Evolutionary conservation across 352 stramenopile species (phyloP).

Genomic region (Globisporangium echinulatum): DNA sequence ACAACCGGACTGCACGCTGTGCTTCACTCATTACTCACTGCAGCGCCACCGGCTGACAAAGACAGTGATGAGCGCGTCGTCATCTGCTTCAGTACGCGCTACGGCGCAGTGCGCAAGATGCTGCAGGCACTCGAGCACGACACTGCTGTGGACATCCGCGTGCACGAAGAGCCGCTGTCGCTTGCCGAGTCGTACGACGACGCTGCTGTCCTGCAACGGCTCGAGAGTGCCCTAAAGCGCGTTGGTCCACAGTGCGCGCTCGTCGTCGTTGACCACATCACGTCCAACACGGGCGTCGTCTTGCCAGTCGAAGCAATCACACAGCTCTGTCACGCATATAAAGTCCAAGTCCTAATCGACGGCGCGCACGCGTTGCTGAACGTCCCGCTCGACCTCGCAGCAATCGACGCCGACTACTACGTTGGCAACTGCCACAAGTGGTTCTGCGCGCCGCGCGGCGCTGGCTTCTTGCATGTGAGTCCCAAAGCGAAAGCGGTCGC

Average conservation of each 20-base stretch:
- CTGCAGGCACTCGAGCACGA: constrained; percentile 32
- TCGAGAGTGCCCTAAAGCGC: constrained; percentile 25
- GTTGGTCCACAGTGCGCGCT: constrained; percentile 42
- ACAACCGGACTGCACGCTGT: constrained; percentile 89
- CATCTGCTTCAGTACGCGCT: constrained; percentile 77
- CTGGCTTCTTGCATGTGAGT: constrained; percentile 82
- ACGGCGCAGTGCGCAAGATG: constrained; percentile 93
- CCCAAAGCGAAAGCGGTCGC: constrained; percentile 16
- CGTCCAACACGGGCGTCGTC: constrained; percentile 89
- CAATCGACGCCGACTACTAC: constrained; percentile 88
- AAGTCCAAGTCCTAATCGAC: constrained; percentile 83
- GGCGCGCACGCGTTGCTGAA: constrained; percentile 89
- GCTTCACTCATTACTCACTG: constrained; percentile 36
- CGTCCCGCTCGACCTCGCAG: constrained; percentile 58
- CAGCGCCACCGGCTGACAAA: neutral
- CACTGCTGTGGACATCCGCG: constrained; percentile 4
- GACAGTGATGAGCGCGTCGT: constrained; percentile 29
- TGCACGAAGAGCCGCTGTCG: constrained; percentile 55
- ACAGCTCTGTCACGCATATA: constrained; percentile 34
- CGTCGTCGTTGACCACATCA: constrained; percentile 91
- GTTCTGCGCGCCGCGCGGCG: constrained; percentile 86
- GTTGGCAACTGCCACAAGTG: constrained; percentile 94
- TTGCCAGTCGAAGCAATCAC: constrained; percentile 83
- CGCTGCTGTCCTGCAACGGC: constrained; percentile 27
- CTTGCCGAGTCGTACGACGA: constrained; percentile 66